Evolutionary conservation across 768 basidiomycete species (phyloP), one percentile per base, ranked within the genome.

Genomic region (Pleurotus cornucopiae): DNA sequence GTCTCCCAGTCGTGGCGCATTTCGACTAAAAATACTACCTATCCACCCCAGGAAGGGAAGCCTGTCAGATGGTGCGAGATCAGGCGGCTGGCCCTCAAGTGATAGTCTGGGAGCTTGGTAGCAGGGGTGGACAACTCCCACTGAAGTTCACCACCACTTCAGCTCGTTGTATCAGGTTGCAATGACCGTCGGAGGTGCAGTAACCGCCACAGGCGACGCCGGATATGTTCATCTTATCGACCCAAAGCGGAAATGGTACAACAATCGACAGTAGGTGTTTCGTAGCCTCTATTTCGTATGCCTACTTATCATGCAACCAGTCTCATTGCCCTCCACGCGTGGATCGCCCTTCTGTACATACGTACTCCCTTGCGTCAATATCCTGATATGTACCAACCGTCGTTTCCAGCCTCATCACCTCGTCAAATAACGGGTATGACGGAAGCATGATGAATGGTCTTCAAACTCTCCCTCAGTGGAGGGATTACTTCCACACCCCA

Each of bases 371-470:
- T 2, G 2, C 30, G 30, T 40, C 34, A 34, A 37, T 13, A 55
- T 51, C 7, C 12, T 47, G 23, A 48, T 5, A 18, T n/a, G 7
- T 14, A 14, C 46, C n/a, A 26, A 26, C 5, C 26, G 6, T 26
- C 46, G 25, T 49, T n/a, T 49, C 18, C 52, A 86, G 84, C 47
- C 80, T 89, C 59, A 85, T 89, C 64, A 88, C 87, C 9, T 87
- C 87, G 21, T 85, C 85, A 9, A 87, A 83, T 45, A 87, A 83
- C 66, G 88, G 88, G 48, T 89, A 84, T 64, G 88, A 89, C 63
- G 85, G 86, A 57, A 84, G 81, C 66, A 82, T 89, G 40, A 43
- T 43, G 40, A 43, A 43, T 11, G 40, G 40, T 43, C 40, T 43
- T 18, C 40, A 43, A 43, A 79, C 80, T 46, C 73, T 90, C 57